Conservation (phyloP, 306 rosid species). For the Rubus parviflorus region DNA sequence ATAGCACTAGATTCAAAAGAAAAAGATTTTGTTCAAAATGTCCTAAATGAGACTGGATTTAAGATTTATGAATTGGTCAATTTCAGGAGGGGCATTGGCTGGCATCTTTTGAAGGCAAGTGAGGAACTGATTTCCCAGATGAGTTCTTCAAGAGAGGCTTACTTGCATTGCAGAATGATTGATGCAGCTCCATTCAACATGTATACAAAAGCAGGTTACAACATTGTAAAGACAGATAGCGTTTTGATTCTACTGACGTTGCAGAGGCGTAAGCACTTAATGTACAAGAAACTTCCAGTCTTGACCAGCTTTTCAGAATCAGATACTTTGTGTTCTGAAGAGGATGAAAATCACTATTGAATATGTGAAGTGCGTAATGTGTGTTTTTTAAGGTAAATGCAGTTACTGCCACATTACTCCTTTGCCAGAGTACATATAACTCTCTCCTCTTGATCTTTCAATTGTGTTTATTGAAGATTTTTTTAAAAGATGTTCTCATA, state of each 20-base stretch:
- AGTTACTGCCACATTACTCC: conserved; percentile 12
- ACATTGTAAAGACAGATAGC: conserved; percentile 66
- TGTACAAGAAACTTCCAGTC: conserved; percentile 76
- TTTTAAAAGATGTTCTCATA: neutral
- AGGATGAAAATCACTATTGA: conserved; percentile 30
- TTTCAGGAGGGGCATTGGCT: conserved; percentile 92
- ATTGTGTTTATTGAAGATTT: neutral
- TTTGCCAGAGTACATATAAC: neutral
- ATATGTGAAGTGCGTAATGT: conserved; percentile 18
- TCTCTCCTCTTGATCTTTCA: neutral
- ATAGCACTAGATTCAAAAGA: neutral
- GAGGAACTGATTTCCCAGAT: conserved; percentile 77
- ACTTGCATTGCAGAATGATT: conserved; percentile 88
- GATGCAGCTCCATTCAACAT: conserved; percentile 83
- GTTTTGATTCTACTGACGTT: conserved; percentile 62
- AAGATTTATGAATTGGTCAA: conserved; percentile 25
- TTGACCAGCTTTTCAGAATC: conserved; percentile 37
- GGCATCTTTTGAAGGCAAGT: conserved; percentile 94
- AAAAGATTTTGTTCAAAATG: neutral
- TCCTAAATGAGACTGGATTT: conserved; percentile 6
- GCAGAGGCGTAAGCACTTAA: conserved; percentile 93
- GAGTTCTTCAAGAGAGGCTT: conserved; percentile 70
- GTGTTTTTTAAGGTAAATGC: conserved; percentile 38
- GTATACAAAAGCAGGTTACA: conserved; percentile 80
- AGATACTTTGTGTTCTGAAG: conserved; percentile 39